Conservation (phyloP, 2,329 filamentous ascomycete species). For the Chaetomium olivaceum region DNA sequence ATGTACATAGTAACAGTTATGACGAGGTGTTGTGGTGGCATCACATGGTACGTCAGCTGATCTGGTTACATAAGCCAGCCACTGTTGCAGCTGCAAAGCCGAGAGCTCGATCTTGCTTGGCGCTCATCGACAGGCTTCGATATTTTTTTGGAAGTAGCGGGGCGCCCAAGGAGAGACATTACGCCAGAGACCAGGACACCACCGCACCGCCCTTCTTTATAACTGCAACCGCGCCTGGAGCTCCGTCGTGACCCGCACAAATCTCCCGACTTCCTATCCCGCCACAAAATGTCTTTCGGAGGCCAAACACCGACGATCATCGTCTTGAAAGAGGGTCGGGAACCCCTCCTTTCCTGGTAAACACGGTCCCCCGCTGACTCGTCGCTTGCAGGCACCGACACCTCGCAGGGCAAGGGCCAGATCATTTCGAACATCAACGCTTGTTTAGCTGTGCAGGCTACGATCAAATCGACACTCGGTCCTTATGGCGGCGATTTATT, state of each 20-base stretch:
- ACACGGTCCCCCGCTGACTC: conserved; percentile 25
- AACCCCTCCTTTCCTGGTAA: conserved; percentile 31
- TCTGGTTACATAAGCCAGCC: neutral
- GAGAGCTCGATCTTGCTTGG: neutral
- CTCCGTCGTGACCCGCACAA: conserved; percentile 13
- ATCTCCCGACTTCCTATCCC: conserved; percentile 42
- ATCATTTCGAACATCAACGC: conserved; percentile 98
- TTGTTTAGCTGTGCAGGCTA: conserved; percentile 91
- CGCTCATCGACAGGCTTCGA: conserved; percentile 28
- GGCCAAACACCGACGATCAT: conserved; percentile 37
- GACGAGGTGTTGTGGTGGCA: too few relatives aligned
- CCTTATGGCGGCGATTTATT: conserved; percentile 96
- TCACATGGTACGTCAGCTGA: neutral
- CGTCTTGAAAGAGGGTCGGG: conserved; percentile 37
- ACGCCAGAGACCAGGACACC: conserved; percentile 14
- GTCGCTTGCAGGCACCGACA: conserved; percentile 70
- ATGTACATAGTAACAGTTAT: too few relatives aligned
- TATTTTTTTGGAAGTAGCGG: conserved; percentile 31
- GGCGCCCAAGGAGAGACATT: conserved; percentile 15
- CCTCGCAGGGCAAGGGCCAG: conserved; percentile 95
- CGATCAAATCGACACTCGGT: conserved; percentile 92
- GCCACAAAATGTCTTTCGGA: conserved; percentile 35
- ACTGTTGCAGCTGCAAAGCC: conserved; percentile 3
- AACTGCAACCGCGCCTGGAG: conserved; percentile 16
- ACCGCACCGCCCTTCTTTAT: conserved; percentile 12